These are phyloP conservation scores for Caulochytrium protostelioides DNA, from an alignment of 371 early-diverging fungal genomes.

Conservation along the genomic window DNA sequence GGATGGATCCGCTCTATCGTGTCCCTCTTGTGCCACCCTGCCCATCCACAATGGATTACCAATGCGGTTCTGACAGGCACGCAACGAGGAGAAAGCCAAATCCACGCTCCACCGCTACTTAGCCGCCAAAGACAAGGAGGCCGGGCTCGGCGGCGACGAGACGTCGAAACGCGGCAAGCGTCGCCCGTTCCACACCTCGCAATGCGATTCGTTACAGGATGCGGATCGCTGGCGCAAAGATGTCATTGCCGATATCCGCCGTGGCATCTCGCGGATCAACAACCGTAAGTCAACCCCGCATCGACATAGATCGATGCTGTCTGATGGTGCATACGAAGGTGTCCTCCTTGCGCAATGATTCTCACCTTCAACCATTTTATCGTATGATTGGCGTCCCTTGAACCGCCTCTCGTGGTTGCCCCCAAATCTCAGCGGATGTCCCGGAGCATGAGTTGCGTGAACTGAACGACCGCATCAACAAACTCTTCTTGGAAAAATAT, in stretches of 20 bases:
- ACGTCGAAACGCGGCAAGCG: slow-evolving; percentile 35
- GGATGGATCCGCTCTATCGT: too few relatives aligned
- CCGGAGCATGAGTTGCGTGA: slow-evolving; percentile 80
- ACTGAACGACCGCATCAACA: slow-evolving; percentile 88
- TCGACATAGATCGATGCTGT: neutral
- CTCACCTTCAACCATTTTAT: neutral
- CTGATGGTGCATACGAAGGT: neutral
- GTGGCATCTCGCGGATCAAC: slow-evolving; percentile 72
- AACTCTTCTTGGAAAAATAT: slow-evolving; percentile 65
- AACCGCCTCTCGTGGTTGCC: slow-evolving; percentile 1
- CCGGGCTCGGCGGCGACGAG: slow-evolving; percentile 44
- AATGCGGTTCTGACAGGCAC: too few relatives aligned
- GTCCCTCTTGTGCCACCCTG: too few relatives aligned
- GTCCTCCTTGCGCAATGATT: neutral
- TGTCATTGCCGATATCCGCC: slow-evolving; percentile 62
- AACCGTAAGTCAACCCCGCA: slow-evolving; percentile 34
- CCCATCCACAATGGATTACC: too few relatives aligned
- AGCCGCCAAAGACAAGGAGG: slow-evolving; percentile 68
- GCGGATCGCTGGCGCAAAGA: slow-evolving; percentile 79
- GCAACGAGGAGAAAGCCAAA: slow-evolving; percentile 92
- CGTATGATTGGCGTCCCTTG: too few relatives aligned
- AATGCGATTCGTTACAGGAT: slow-evolving; percentile 42
- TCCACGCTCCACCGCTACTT: slow-evolving; percentile 93
- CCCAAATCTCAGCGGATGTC: slow-evolving; percentile 9
- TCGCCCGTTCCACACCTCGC: slow-evolving; percentile 53